Evolutionary conservation across 1,284 basidiomycete genomes (phyloP), one percentile per base, ranked within the genome.

Genomic region (Marasmius sp.): DNA sequence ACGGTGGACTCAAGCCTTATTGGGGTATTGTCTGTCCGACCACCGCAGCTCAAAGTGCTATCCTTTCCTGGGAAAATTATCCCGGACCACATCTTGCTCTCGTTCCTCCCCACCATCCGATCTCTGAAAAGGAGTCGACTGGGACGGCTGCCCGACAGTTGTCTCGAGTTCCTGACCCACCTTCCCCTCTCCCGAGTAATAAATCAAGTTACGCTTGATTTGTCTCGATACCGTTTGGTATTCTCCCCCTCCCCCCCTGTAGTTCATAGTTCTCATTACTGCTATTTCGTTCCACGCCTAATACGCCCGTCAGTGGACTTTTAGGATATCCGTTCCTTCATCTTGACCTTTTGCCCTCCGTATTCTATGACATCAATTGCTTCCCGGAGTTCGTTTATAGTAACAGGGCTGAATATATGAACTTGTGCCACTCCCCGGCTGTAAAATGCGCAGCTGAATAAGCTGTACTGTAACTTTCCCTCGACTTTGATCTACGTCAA

Each of bases 1-100:
- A 58, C 22, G 57, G 57, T 33, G 57, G 57, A 16, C 34, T 58
- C n/a, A 58, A 34, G 34, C 57, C 57, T 6, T 50, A 50, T n/a
- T 58, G 57, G 57, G 47, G 47, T 38, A 47, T 58, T 20, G 36
- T 58, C 37, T 58, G 47, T 6, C 48, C 57, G 14, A 48, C 33
- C 10, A 50, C 57, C 1, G 36, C 41, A 8, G 57, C 57, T n/a
- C 41, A 58, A 22, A 27, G 36, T 51, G 49, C 57, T 3, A 33
- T 58, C 3, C 27, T 58, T 12, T 33, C 34, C 37, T 58, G 57
- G 57, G 57, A 58, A 16, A 58, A 16, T 50, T 6, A 39, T 50
- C 57, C 57, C n/a, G 38, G 49, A 18, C 57, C 57, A 4, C 57
- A 58, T 49, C 38, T 58, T 36, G 43, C 33, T 12, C 37, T 58